Percentiles rank a stretch among this genome's conserved stretches.
phyloP scores from a whole-genome alignment of 768 basidiomycete genomes.

The Gymnopilus junonius region DNA sequence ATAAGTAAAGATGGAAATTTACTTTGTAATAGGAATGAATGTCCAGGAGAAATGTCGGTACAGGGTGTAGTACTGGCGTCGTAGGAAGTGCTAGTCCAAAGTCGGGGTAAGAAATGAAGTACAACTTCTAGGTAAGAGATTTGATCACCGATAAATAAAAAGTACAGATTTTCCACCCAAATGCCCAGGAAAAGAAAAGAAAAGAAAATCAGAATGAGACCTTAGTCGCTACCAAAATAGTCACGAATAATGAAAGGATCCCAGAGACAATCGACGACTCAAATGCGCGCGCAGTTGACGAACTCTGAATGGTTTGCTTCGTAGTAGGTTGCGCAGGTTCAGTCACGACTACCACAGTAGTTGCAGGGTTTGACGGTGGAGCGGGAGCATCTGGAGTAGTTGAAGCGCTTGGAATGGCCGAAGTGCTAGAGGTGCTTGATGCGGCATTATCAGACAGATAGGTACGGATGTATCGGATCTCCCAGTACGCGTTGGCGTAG shows the following conservation, averaged over 20 bases:
- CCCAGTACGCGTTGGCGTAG: conserved; percentile 60
- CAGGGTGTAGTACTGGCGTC: too few relatives aligned
- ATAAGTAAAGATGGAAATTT: too few relatives aligned
- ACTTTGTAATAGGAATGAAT: too few relatives aligned
- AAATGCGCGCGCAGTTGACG: neutral
- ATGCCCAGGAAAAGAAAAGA: neutral
- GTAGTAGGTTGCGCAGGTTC: neutral
- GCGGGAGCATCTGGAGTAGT: neutral
- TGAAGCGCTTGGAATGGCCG: neutral
- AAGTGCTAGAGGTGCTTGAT: conserved; percentile 11
- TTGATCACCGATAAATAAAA: neutral
- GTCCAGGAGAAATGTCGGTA: too few relatives aligned
- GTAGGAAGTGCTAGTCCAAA: too few relatives aligned
- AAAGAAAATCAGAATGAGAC: neutral
- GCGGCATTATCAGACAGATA: conserved; percentile 44
- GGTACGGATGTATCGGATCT: conserved; percentile 61
- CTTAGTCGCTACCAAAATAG: neutral
- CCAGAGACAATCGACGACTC: too few relatives aligned
- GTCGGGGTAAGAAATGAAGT: neutral
- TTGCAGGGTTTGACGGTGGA: neutral
- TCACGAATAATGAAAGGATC: neutral
- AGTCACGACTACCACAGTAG: neutral
- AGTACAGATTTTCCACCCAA: neutral
- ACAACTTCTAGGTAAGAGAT: neutral
- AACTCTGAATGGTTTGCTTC: neutral